A percentile compares a stretch with the other conserved stretches of the same genome.
Conservation (phyloP, 768 basidiomycete species). For the Exidia glandulosa region DNA sequence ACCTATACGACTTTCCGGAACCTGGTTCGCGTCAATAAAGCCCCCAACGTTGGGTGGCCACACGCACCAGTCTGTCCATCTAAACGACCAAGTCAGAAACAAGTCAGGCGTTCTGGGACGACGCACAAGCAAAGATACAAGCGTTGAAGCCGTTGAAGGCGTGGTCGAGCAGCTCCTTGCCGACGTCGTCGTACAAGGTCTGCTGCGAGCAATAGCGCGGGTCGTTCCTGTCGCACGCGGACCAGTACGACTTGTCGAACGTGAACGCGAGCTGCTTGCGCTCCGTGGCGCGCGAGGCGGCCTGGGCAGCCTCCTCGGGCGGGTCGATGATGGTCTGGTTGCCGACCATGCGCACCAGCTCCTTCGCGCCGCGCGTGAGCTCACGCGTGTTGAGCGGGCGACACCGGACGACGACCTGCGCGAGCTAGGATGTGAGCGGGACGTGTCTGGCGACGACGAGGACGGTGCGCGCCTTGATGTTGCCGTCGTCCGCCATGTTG, state of each 20-base stretch:
- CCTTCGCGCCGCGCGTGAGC: conserved; percentile 84
- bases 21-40: conserved; percentile 30
- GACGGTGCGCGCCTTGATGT: too few species aligned
- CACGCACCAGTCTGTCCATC: conserved; percentile 82
- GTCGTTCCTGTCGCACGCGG: conserved; percentile 81
- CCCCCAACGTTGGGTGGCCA: neutral
- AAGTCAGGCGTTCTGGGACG: neutral
- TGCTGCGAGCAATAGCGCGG: conserved; percentile 88
- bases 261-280: conserved; percentile 84
- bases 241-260: conserved; percentile 98
- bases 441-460: too few species aligned
- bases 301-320: conserved; percentile 61
- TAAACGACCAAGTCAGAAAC: conserved; percentile 13
- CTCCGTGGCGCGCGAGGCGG: conserved; percentile 64
- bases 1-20: conserved; percentile 91
- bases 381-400: conserved; percentile 93
- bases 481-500: too few species aligned
- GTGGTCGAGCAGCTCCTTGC: conserved; percentile 89
- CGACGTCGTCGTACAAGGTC: conserved; percentile 88
- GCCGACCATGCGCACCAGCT: conserved; percentile 89
- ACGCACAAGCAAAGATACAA: conserved; percentile 95
- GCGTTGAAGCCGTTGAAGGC: conserved; percentile 95
- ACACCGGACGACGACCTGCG: conserved; percentile 75
- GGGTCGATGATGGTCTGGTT: conserved; percentile 90
- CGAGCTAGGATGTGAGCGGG: too few species aligned